phyloP scores from a whole-genome alignment of 2,329 filamentous ascomycete species.

The Achaetomium macrosporum region DNA sequence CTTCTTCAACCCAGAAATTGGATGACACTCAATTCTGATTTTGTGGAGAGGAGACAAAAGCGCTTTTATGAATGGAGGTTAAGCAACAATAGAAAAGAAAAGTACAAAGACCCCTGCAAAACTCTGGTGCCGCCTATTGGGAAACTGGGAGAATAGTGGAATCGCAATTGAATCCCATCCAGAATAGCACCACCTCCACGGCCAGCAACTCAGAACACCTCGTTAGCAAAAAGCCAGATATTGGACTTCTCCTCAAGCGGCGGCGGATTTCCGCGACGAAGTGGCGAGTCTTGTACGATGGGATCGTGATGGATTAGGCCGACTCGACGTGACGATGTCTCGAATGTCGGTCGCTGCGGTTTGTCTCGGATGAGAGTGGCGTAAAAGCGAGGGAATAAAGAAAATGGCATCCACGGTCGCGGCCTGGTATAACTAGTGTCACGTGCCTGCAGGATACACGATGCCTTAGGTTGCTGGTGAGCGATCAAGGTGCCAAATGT shows the following conservation, averaged over 20 bases:
- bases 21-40: conserved; percentile 50
- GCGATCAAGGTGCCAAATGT: neutral
- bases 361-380: conserved; percentile 6
- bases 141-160: conserved; percentile 23
- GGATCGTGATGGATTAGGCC: conserved; percentile 5
- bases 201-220: conserved; percentile 23
- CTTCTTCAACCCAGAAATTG: conserved; percentile 32
- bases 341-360: conserved; percentile 1
- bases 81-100: conserved; percentile 27
- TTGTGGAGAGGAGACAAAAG: conserved; percentile 35
- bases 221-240: conserved; percentile 15
- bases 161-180: conserved; percentile 22
- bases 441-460: neutral
- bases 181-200: conserved; percentile 25
- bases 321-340: neutral
- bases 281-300: neutral
- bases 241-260: conserved; percentile 1
- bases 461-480: neutral
- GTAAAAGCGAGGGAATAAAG: neutral
- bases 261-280: neutral
- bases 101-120: conserved; percentile 29
- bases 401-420: neutral
- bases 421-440: neutral
- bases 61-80: conserved; percentile 27
- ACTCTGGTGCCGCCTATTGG: conserved; percentile 9